Conservation (phyloP, 2,329 filamentous ascomycete species). For the Hymenoscyphus fraxineus region DNA sequence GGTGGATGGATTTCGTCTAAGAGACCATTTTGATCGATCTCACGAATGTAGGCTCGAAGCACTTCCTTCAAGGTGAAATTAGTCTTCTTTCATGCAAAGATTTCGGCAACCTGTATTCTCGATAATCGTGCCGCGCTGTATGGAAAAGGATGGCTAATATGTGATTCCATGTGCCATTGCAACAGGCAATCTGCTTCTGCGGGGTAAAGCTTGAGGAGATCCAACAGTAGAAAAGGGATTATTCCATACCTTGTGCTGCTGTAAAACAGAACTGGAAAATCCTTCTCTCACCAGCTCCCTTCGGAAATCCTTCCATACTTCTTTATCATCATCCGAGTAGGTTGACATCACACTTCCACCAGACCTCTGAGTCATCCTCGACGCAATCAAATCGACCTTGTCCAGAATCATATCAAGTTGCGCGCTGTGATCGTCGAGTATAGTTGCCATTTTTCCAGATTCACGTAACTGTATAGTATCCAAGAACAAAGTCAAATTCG, state of each 20-base stretch:
- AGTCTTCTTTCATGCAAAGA: background rate
- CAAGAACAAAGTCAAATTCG: conserved; percentile 52
- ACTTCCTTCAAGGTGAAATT: conserved; percentile 44
- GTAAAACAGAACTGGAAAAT: conserved; percentile 52
- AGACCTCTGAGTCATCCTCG: conserved; percentile 44
- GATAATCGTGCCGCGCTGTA: background rate
- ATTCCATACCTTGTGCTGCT: conserved; percentile 51
- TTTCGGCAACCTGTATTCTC: background rate
- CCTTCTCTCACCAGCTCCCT: conserved; percentile 56
- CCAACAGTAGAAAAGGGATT: too few species aligned
- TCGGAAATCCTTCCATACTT: conserved; percentile 56
- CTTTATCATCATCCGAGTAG: conserved; percentile 44
- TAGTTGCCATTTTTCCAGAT: conserved; percentile 39
- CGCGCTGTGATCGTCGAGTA: conserved; percentile 30
- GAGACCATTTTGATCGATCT: conserved; percentile 53
- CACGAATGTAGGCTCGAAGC: conserved; percentile 57
- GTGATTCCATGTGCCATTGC: background rate
- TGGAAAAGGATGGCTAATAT: background rate
- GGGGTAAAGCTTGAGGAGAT: background rate
- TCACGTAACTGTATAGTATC: conserved; percentile 54
- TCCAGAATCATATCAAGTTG: conserved; percentile 53
- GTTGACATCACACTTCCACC: conserved; percentile 36
- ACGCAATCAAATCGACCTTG: conserved; percentile 56
- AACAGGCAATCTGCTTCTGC: background rate
- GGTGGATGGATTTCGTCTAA: conserved; percentile 43